Evolutionary conservation across 169 alveolate species (phyloP), one percentile per base, ranked within the genome.

Genomic region (Cryptosporidium andersoni): DNA sequence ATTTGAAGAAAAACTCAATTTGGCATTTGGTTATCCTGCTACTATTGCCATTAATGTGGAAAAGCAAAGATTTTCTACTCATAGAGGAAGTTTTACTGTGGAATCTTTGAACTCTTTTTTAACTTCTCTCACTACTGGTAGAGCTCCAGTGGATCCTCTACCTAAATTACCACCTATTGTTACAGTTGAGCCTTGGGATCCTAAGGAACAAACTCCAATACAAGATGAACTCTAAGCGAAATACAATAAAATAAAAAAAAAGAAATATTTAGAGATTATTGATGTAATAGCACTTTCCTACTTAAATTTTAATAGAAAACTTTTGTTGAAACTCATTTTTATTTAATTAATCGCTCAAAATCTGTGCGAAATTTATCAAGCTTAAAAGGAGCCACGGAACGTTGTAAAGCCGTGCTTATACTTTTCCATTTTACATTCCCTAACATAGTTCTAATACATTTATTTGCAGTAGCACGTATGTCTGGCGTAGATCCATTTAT

Each of bases 21-120:
- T 94, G 40, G 92, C 94, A 48, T 93, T 93, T 74, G 97, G 97
- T 8, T 95, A 93, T 88, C 98, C 98, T 25, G 95, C 97, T 63
- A 95, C 92, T 42, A 88, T 95, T 43, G 98, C 97, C 2, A 64
- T 94, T 14, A 88, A 89, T 56, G 89, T 91, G 65, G 89, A 88
- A 64, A 93, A 92, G 66, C 88, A 90, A 68, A 74, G 67, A 43
- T 74, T 74, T 25, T 74, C 85, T 16, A 74, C 74, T 9, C 85
- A 74, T 34, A 52, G 85, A 60, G 85, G 85, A n/a, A 74, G 85
- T 7, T 74, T 74, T 42, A 74, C 85, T 14, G 68, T 74, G 11
- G 85, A 74, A 45, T 74, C 85, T 11, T 45, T 74, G 40, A 74
- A 74, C 45, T 74, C 85, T 47, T 74, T 74, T 36, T 45, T 74